Base-by-base conservation (phyloP, 1,284 basidiomycete species). In the Apiotrichum gracile region DNA sequence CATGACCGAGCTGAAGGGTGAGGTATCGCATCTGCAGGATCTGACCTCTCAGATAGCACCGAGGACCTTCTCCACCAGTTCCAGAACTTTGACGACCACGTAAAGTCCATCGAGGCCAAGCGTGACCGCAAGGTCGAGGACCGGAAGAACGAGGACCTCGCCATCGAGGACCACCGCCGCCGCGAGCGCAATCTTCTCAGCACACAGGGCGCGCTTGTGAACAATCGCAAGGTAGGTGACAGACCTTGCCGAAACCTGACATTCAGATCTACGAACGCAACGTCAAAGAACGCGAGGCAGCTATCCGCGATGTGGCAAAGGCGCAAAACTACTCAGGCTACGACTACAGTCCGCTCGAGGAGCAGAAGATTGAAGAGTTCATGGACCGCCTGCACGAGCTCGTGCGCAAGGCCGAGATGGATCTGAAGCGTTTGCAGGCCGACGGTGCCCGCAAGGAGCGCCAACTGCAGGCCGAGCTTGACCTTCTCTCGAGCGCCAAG, bases 321-420 rank as follows among this genome's bases (percentile, higher is more conserved):
- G 82, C 82, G 56, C 79, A 88, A 61, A 79, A 82, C 24, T 84
- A 96, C 62, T 81, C 82, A 49, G 91, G 89, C 0, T 92, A 83
- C 65, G 83, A 82, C 52, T 65, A 65, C 51, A 66, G 66, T 10
- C 66, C 70, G 0, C 57, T 69, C 16, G 69, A 70, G 47, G 70
- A 74, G 35, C 25, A 33, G 31, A 69, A 72, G 52, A 56, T 72
- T 12, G 57, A 51, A 16, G 66, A 68, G 24, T 70, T 69, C 46
- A 56, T 71, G 8, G 68, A 70, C 33, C 68, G 61, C 42, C 56
- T 75, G 13, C 61, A 65, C 9, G 66, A 69, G 22, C 52, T 68
- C 10, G 61, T 70, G 5, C 61, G 69, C 24, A 66, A 63, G 50
- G 65, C 67, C 2, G 67, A 71, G 43, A 47, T 61, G 3, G 69